Base-by-base conservation (phyloP, 345 rosid genomes). In the Sapria himalayana region DNA sequence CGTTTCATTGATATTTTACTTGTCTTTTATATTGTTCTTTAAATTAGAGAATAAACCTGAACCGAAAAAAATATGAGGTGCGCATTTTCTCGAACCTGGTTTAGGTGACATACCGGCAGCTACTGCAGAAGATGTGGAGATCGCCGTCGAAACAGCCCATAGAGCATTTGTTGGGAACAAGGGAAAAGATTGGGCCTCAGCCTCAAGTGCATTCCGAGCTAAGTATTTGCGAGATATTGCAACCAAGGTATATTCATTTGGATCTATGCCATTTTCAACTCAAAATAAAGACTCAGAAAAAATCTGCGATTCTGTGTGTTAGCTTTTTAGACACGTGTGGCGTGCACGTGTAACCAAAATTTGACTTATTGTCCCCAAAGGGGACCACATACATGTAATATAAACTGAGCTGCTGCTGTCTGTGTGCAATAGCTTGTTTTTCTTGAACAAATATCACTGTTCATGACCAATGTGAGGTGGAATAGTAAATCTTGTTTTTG, bases 91-190 rank as follows among this genome's bases (percentile, higher is more conserved):
- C 39, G 49, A 44, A 52, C 29, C 18, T 49, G 29, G 44, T 50
- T 46, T 61, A 91, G 99, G 96, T 50, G 57, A 84, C 65, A 73
- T 91, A 41, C 99, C 99, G 21, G 89, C 93, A 20, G 99, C 85
- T 45, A 80, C 96, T 29, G 62, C 73, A 17, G 92, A 84, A 62
- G 99, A 91, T 65, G 95, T 84, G 46, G 92, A 77, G 29, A 47
- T 84, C 27, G 99, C 99, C 2, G 99, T 91, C 15, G 74, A 59
- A 41, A 81, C 93, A 17, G 95, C 99, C 43, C 65, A 67, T 55
- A 61, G 46, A 56, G 99, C 99, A 12, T 50, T 91, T 55, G 32
- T 57, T 15, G 68, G 74, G 56, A 77, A 84, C 69, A 73, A 66
- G 44, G 96, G 96, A 8, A 55, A 51, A 17, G 93, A 71, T 35